Conservation (phyloP, 345 rosid genomes). For the Lepidium aucheri region DNA sequence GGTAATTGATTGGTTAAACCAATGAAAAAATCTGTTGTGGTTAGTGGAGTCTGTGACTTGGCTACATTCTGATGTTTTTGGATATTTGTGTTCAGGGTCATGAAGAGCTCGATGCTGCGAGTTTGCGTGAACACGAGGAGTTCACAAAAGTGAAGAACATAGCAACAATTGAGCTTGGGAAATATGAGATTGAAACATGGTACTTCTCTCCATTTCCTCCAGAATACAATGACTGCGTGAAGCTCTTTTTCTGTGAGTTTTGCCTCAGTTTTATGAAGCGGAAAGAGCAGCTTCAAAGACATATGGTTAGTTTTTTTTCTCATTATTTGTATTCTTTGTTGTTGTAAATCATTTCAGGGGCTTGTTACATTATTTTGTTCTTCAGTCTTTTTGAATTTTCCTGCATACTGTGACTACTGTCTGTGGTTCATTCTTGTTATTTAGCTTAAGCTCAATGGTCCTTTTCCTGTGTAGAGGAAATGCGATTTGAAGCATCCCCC, state of each 20-base stretch:
- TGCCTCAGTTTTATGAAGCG: slow-evolving; percentile 99
- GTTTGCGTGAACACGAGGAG: slow-evolving; percentile 98
- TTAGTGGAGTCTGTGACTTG: not conserved
- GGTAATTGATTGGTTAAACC: slow-evolving; percentile 30
- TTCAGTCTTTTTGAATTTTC: not conserved
- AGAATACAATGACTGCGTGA: slow-evolving; percentile 85
- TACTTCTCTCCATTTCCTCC: slow-evolving; percentile 99
- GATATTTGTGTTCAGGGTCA: slow-evolving; percentile 56
- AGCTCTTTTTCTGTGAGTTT: slow-evolving; percentile 98
- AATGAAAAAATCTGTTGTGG: not conserved
- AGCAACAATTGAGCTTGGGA: slow-evolving; percentile 96
- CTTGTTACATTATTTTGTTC: not conserved
- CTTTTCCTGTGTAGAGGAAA: slow-evolving; percentile 48
- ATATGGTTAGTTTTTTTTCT: slow-evolving; percentile 56
- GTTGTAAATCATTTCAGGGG: not conserved
- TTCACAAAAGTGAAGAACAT: slow-evolving; percentile 98
- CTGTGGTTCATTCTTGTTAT: not conserved
- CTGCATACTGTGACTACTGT: not conserved
- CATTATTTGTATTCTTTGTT: not conserved
- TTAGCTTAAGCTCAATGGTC: not conserved
- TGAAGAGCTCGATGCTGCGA: slow-evolving; percentile 99
- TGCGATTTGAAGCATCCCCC: slow-evolving; percentile 99
- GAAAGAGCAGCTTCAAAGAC: slow-evolving; percentile 98
- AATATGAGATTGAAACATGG: slow-evolving; percentile 99
- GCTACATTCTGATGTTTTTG: not conserved